Evolutionary conservation across 192 early-diverging fungal genomes (phyloP), one percentile per base, ranked within the genome.

Genomic region (Podila horticola): DNA sequence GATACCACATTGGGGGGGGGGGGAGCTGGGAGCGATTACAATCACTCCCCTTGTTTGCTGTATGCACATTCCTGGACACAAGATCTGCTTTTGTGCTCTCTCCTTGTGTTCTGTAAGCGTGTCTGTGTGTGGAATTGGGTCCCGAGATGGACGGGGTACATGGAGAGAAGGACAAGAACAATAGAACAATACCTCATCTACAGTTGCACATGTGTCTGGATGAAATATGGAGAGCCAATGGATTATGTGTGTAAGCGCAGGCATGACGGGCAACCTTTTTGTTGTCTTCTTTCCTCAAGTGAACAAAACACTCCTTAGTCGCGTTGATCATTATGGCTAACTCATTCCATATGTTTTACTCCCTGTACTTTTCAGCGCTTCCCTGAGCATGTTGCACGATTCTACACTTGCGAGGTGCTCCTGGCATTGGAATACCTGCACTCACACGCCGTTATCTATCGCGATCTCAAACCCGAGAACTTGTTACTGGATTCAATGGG

Each of bases 391-490:
- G 93, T 96, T 30, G 96, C 96, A 58, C 88, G 91, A 70, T 96
- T 96, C 83, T 97, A 97, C 73, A 93, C 95, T 38, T 93, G 92
- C 58, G 95, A 97, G 76, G 94, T 97, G 11, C 84, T 96, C 15
- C 82, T 95, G 52, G 95, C 95, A 6, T 93, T 97, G 48, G 96
- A 97, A 84, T 94, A 96, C 74, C 84, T 97, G 58, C 96, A 97
- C 70, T 77, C 74, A n/a, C 89, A 91, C 48, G 92, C 93, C 73
- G 94, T 97, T 57, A 93, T 97, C 68, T 97, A 95, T 87, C 91
- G 96, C 50, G 96, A 97, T 84, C 87, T 95, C 64, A 97, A 97
- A 82, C 96, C 96, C 12, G 96, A 94, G 85, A 96, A 96, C 84
- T 74, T 95, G 26, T 74, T 96, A 63, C 81, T 96, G 50, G 93